These are phyloP conservation scores for Fraxinus pennsylvanica DNA, from an alignment of 257 asterid species.

Conservation along the genomic window DNA sequence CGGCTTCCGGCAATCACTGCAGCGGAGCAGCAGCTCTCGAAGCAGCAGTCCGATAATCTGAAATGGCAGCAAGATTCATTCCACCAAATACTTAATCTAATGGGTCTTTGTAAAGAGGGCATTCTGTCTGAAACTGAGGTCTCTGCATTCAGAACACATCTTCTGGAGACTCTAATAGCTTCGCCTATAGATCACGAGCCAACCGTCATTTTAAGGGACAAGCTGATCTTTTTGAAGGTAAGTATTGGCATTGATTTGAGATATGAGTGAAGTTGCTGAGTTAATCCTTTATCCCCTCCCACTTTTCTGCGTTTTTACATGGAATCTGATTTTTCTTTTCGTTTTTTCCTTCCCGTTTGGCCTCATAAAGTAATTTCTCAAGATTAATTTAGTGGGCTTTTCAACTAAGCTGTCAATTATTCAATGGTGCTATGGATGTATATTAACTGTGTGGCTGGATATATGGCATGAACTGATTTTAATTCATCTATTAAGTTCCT, in stretches of 20 bases:
- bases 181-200: conserved; percentile 76
- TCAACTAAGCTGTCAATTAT: background rate
- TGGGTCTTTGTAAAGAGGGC: conserved; percentile 84
- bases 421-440: background rate
- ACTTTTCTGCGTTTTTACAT: background rate
- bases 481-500: background rate
- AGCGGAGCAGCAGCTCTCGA: conserved; percentile 78
- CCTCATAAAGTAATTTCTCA: background rate
- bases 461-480: background rate
- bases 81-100: conserved; percentile 83
- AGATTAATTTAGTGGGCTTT: background rate
- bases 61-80: conserved; percentile 98
- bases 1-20: conserved; percentile 83
- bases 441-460: background rate
- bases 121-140: conserved; percentile 75
- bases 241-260: background rate
- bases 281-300: background rate
- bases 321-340: background rate
- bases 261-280: background rate
- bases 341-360: background rate
- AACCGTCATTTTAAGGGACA: conserved; percentile 65
- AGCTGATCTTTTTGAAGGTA: conserved; percentile 92
- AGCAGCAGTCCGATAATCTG: conserved; percentile 85
- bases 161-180: conserved; percentile 67
- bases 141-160: conserved; percentile 71